Evolutionary conservation across 23 red algal genomes (phyloP), one percentile per base, ranked within the genome.

Genomic region (Gracilaria domingensis): DNA sequence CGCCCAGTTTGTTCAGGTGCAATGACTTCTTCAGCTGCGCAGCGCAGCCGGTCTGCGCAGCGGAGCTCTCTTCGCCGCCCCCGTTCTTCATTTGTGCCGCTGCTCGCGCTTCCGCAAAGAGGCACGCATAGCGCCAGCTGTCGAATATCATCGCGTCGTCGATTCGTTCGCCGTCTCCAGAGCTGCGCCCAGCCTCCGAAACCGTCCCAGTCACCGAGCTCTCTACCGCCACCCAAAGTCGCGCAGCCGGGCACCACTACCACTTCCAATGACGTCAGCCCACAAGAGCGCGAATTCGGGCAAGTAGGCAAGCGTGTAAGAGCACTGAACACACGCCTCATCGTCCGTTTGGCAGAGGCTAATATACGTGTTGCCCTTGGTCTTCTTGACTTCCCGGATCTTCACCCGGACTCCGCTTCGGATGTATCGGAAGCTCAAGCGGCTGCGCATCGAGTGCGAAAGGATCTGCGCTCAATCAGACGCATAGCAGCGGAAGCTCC

Each of bases 261-360:
- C 7, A 2, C 67, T 2, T 20, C 67, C 24, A 21, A 24, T 32
- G 69, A 77, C 23, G 16, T 5, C 34, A 24, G 16, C 6, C 23
- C 65, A 47, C 24, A 76, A 37, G 53, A 60, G 0, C 57, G 34
- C 13, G 45, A 71, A 17, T 30, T 73, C 36, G 57, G 45, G 1
- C 13, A 24, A 6, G 71, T 56, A 1, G 26, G 87, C 74, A 56
- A 25, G 6, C 87, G 75, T 18, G 71, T 55, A 9, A 55, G 87
- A 26, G 20, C 35, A 28, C 40, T 90, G 17, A 60, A 90, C n/a
- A 54, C 87, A 1, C 87, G 76, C 25, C 36, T 90, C 36, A 36
- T 90, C 18, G 74, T 81, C 8, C 87, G 87, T 36, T 28, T 79
- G 4, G 87, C 54, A 17, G 71, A 79, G n/a, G 87, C 87, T 40